Evolutionary conservation across 106 monocot genomes (phyloP).

Genomic region (Ottelia alismoides): DNA sequence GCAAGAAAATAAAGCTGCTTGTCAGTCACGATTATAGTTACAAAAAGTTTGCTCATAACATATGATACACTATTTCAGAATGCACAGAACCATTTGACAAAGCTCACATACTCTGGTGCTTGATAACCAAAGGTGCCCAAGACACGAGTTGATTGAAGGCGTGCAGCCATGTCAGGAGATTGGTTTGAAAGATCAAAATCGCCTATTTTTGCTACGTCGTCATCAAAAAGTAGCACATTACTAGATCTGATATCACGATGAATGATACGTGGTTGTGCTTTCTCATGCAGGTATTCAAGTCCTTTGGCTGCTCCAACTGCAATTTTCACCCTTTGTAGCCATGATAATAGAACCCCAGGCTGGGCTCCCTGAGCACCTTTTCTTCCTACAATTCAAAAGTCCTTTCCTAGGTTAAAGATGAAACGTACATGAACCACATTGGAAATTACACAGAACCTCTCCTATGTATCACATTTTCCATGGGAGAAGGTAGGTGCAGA

Average conservation of each 20-base stretch:
- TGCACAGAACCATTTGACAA: conserved; percentile 32
- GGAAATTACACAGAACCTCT: too few species aligned
- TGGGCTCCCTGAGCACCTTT: conserved; percentile 76
- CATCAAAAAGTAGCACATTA: too few species aligned
- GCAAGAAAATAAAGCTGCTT: conserved; percentile 8
- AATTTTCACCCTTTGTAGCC: too few species aligned
- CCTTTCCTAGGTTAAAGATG: neutral
- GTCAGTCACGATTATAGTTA: conserved; percentile 5
- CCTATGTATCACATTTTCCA: too few species aligned
- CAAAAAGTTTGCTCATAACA: conserved; percentile 6
- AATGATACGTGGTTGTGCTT: too few species aligned
- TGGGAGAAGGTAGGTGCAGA: too few species aligned
- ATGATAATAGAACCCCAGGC: conserved; percentile 73
- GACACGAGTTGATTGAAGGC: conserved; percentile 72
- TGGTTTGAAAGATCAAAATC: conserved; percentile 82
- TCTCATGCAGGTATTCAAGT: too few species aligned
- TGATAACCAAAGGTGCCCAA: conserved; percentile 84
- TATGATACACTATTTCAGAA: conserved; percentile 1
- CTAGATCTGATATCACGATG: too few species aligned
- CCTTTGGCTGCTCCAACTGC: too few species aligned
- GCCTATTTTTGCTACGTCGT: conserved; percentile 66
- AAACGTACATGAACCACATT: too few species aligned
- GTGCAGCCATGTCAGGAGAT: conserved; percentile 71
- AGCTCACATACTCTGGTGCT: conserved; percentile 79
- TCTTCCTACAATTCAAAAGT: conserved; percentile 27